Percentiles rank a stretch among this genome's conserved stretches.
Conservation (phyloP, 148 eudicot species). For the Polygonum aviculare region DNA sequence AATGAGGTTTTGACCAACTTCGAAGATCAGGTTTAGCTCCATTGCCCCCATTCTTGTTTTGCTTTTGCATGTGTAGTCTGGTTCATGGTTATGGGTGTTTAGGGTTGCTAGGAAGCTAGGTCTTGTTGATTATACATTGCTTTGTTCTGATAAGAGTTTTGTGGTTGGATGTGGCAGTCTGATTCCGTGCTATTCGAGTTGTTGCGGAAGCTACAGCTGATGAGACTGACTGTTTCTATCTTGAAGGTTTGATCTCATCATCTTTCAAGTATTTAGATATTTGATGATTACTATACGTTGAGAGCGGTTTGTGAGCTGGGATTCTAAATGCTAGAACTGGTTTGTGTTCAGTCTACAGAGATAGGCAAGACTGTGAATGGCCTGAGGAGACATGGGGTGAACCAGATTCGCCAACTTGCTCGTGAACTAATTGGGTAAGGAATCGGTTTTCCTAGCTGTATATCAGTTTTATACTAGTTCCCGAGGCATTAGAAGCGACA, state of each 20-base stretch:
- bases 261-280: conserved; percentile 1
- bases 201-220: conserved; percentile 70
- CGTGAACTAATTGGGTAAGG: conserved; percentile 61
- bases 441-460: background rate
- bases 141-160: background rate
- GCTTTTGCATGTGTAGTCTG: background rate
- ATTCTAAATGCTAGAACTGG: conserved; percentile 1
- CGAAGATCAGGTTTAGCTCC: conserved; percentile 52
- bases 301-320: background rate
- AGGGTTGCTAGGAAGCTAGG: background rate
- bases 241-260: conserved; percentile 45
- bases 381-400: conserved; percentile 51
- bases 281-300: background rate
- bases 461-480: background rate
- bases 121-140: background rate
- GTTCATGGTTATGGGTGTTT: background rate
- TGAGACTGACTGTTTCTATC: conserved; percentile 61
- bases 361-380: conserved; percentile 79
- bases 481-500: background rate
- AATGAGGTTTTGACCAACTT: conserved; percentile 52
- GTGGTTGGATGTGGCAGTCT: conserved; percentile 40
- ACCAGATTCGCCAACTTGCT: conserved; percentile 55
- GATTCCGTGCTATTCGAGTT: conserved; percentile 59
- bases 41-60: conserved; percentile 1
- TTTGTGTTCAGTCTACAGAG: conserved; percentile 63